Conservation (phyloP, 1,284 basidiomycete genomes). For the Ustilago loliicola region DNA sequence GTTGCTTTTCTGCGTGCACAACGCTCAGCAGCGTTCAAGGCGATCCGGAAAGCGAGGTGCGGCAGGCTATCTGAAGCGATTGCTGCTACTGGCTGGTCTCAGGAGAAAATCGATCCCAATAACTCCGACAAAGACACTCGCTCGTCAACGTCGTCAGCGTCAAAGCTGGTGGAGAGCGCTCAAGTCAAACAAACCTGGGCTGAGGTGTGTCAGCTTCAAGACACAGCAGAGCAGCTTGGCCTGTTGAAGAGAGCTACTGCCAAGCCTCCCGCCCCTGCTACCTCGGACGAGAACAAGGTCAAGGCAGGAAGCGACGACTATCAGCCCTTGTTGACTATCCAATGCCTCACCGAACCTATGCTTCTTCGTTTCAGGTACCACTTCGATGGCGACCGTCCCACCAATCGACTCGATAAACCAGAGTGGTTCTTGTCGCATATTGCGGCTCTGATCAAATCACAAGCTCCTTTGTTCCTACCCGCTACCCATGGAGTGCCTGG, state of each 20-base stretch:
- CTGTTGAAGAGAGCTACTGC: conserved; percentile 36
- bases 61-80: conserved; percentile 37
- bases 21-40: conserved; percentile 38
- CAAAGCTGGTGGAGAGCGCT: conserved; percentile 13
- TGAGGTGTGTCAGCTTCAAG: conserved; percentile 58
- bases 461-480: conserved; percentile 79
- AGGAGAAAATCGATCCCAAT: conserved; percentile 15
- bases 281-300: not conserved
- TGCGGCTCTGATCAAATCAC: conserved; percentile 74
- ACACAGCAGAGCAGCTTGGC: conserved; percentile 48
- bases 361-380: conserved; percentile 93
- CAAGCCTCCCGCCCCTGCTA: conserved; percentile 10
- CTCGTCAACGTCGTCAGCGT: not conserved
- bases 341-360: conserved; percentile 86
- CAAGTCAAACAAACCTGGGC: conserved; percentile 52
- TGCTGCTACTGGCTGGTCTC: conserved; percentile 39
- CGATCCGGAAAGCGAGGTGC: conserved; percentile 31
- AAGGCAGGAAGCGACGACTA: conserved; percentile 61
- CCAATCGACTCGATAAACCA: conserved; percentile 93
- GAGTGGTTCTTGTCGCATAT: conserved; percentile 97
- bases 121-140: not conserved
- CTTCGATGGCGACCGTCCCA: conserved; percentile 87
- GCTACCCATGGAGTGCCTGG: conserved; percentile 21
- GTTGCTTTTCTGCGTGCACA: conserved; percentile 54
- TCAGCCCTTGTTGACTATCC: conserved; percentile 72